These are phyloP conservation scores for Austroboletus novae-zelandiae DNA, from an alignment of 1,284 basidiomycete genomes.

Conservation along the genomic window DNA sequence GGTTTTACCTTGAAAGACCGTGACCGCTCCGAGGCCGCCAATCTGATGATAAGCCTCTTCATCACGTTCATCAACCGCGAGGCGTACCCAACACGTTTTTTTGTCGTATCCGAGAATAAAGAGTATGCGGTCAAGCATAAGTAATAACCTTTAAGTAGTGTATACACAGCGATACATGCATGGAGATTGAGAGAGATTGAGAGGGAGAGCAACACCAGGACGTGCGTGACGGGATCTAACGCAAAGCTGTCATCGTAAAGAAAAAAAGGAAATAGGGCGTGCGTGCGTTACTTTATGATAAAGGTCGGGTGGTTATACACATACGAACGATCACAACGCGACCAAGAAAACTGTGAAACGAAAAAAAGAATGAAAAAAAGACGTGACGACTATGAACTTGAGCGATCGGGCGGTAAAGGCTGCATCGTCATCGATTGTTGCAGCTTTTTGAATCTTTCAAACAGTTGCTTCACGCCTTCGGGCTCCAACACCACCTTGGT, in stretches of 20 bases:
- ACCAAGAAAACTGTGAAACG: not conserved
- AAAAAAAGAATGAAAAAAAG: not conserved
- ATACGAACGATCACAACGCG: conserved; percentile 13
- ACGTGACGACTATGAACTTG: conserved; percentile 15
- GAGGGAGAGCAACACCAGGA: not conserved
- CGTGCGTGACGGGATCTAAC: not conserved
- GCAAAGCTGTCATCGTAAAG: not conserved
- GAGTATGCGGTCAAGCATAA: too few relatives aligned
- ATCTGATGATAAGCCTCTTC: too few relatives aligned
- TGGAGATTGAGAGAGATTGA: too few relatives aligned
- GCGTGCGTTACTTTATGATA: too few relatives aligned
- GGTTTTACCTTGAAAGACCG: too few relatives aligned
- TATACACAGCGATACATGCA: conserved; percentile 3
- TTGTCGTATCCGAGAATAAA: too few relatives aligned
- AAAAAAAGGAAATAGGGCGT: not conserved
- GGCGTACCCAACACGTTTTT: too few relatives aligned
- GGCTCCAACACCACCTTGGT: conserved; percentile 76
- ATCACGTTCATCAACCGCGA: too few relatives aligned
- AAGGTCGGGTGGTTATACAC: too few relatives aligned
- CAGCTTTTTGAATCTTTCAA: conserved; percentile 48
- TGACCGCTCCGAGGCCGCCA: too few relatives aligned
- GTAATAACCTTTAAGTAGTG: too few relatives aligned
- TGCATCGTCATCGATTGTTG: conserved; percentile 10
- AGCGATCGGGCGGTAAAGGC: conserved; percentile 5
- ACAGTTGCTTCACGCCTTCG: conserved; percentile 59